Conservation (phyloP, 1,139 yeast genomes). For the Lodderomyces pseudojiufengensis region DNA sequence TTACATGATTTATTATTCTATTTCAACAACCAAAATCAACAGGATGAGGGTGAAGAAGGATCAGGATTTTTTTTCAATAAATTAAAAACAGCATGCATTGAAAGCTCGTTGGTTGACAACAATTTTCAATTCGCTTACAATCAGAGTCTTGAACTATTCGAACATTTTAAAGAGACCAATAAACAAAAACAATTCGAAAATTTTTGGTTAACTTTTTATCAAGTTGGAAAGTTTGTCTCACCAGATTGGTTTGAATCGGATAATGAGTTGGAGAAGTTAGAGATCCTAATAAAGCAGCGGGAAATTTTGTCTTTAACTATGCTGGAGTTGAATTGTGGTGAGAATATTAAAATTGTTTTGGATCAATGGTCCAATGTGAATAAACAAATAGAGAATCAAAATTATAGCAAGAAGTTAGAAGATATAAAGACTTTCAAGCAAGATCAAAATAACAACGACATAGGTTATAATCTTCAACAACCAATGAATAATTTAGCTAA, state of each 20-base stretch:
- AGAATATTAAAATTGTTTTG: slow-evolving; percentile 30
- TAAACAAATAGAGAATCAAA: slow-evolving; percentile 23
- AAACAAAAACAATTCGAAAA: slow-evolving; percentile 22
- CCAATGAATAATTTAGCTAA: slow-evolving; percentile 22
- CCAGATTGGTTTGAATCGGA: slow-evolving; percentile 41
- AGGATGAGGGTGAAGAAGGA: neutral
- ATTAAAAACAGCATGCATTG: slow-evolving; percentile 51
- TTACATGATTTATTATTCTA: slow-evolving; percentile 35
- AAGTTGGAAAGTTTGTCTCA: slow-evolving; percentile 53
- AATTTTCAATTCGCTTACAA: slow-evolving; percentile 54
- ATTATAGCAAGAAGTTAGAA: too few species aligned
- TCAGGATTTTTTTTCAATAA: slow-evolving; percentile 26
- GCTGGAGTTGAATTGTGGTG: slow-evolving; percentile 20
- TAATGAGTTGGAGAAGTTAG: slow-evolving; percentile 9
- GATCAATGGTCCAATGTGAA: slow-evolving; percentile 38
- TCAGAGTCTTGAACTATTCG: slow-evolving; percentile 29
- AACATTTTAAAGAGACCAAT: slow-evolving; percentile 14
- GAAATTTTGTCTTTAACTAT: slow-evolving; percentile 43
- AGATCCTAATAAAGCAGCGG: slow-evolving; percentile 39
- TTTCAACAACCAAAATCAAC: slow-evolving; percentile 11
- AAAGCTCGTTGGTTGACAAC: slow-evolving; percentile 50
- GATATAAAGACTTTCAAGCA: too few species aligned
- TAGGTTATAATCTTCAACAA: slow-evolving; percentile 3
- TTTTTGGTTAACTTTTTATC: slow-evolving; percentile 60
- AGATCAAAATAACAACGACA: too few species aligned